phyloP scores from a whole-genome alignment of 345 rosid genomes.

The Populus deltoides region DNA sequence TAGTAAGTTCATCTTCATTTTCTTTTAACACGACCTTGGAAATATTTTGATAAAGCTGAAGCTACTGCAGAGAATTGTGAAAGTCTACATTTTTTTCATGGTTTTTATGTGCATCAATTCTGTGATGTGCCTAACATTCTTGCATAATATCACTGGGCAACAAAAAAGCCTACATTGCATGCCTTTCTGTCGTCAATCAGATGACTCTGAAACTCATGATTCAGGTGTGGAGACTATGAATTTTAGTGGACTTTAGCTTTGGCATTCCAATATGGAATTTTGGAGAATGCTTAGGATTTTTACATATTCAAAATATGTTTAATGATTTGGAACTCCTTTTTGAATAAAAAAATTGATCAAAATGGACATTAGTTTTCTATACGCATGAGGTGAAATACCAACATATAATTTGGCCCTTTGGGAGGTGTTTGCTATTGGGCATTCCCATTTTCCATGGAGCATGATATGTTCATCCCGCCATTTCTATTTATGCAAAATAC shows the following conservation, averaged over 20 bases:
- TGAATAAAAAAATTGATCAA: not conserved
- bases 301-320: too few species aligned
- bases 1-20: conserved; percentile 31
- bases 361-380: not conserved
- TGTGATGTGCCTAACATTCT: not conserved
- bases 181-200: not conserved
- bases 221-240: not conserved
- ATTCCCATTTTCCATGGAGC: not conserved
- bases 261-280: not conserved
- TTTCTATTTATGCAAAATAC: too few species aligned
- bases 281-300: not conserved
- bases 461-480: not conserved
- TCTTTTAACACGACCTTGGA: too few species aligned
- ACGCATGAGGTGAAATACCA: not conserved
- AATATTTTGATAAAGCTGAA: not conserved
- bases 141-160: not conserved
- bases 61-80: not conserved
- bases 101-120: not conserved
- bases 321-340: not conserved
- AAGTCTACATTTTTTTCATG: not conserved
- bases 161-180: not conserved
- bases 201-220: not conserved
- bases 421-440: not conserved
- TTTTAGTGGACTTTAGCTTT: not conserved
- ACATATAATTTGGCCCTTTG: not conserved